phyloP scores from a whole-genome alignment of 257 asterid genomes.

The Solanum stenotomum region DNA sequence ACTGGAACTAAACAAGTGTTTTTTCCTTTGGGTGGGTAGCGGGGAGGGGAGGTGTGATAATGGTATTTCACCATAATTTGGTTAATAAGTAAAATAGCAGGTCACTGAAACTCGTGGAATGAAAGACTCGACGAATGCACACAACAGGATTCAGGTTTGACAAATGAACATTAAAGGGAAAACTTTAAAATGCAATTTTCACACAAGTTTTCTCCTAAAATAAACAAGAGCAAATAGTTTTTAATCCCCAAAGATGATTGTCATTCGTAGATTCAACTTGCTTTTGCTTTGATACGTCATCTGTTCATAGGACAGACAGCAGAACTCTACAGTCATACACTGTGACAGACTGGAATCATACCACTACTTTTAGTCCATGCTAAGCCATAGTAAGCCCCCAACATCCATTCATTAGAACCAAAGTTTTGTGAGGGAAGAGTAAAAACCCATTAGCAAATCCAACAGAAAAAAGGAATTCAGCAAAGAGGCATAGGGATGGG shows the following conservation, averaged over 20 bases:
- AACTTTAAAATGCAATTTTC: not conserved
- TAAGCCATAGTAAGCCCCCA: not conserved
- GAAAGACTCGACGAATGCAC: not conserved
- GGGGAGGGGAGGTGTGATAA: not conserved
- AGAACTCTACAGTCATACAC: not conserved
- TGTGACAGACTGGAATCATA: not conserved
- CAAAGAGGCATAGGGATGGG: not conserved
- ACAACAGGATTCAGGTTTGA: not conserved
- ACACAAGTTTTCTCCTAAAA: not conserved
- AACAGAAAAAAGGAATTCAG: not conserved
- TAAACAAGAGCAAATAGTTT: not conserved
- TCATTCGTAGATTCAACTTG: not conserved
- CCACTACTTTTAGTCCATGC: not conserved
- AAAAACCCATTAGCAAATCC: not conserved
- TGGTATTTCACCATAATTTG: not conserved
- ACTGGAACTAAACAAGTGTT: not conserved
- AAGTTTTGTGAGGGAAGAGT: not conserved
- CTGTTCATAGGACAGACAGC: not conserved
- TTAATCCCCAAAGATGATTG: not conserved
- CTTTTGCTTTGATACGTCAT: not conserved
- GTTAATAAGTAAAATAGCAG: not conserved
- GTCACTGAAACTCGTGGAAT: not conserved
- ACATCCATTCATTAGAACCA: not conserved
- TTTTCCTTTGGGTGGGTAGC: not conserved
- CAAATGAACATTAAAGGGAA: not conserved